Conservation (phyloP, 257 asterid genomes). For the Ballota nigra region DNA sequence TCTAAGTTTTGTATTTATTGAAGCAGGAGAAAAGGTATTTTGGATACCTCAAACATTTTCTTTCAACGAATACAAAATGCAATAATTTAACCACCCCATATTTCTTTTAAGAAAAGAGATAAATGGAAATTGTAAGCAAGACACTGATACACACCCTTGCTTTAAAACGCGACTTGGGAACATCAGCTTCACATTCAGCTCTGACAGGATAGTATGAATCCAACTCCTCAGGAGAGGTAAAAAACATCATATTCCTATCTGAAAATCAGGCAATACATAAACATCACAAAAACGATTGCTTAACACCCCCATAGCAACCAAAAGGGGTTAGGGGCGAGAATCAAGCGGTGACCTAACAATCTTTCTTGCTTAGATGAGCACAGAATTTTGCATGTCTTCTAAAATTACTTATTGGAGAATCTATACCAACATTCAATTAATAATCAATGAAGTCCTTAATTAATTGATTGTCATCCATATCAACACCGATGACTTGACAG, state of each 20-base stretch:
- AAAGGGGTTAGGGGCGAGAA: neutral
- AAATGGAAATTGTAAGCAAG: neutral
- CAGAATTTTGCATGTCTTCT: slow-evolving; percentile 27
- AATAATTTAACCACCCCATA: neutral
- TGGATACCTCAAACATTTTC: slow-evolving; percentile 3
- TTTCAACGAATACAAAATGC: neutral
- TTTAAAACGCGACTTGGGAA: slow-evolving; percentile 80
- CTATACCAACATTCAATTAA: slow-evolving; percentile 20
- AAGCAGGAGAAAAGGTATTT: neutral
- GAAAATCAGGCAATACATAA: slow-evolving; percentile 13
- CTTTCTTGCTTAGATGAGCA: slow-evolving; percentile 21
- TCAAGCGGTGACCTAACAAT: slow-evolving; percentile 14
- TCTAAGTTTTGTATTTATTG: neutral
- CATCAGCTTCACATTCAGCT: slow-evolving; percentile 82
- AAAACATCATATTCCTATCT: slow-evolving; percentile 43
- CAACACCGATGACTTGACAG: slow-evolving; percentile 9
- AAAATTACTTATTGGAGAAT: slow-evolving; percentile 9
- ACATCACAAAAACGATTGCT: neutral
- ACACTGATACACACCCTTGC: slow-evolving; percentile 62
- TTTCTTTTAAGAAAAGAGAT: neutral
- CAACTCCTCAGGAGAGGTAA: slow-evolving; percentile 58
- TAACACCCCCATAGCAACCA: neutral
- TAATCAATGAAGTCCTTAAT: slow-evolving; percentile 15
- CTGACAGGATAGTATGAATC: slow-evolving; percentile 75
- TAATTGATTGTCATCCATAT: slow-evolving; percentile 3